A percentile compares a stretch with the other conserved stretches of the same genome.
phyloP scores from a whole-genome alignment of 2,329 filamentous ascomycete genomes.

The Chaetothyriales sp. region DNA sequence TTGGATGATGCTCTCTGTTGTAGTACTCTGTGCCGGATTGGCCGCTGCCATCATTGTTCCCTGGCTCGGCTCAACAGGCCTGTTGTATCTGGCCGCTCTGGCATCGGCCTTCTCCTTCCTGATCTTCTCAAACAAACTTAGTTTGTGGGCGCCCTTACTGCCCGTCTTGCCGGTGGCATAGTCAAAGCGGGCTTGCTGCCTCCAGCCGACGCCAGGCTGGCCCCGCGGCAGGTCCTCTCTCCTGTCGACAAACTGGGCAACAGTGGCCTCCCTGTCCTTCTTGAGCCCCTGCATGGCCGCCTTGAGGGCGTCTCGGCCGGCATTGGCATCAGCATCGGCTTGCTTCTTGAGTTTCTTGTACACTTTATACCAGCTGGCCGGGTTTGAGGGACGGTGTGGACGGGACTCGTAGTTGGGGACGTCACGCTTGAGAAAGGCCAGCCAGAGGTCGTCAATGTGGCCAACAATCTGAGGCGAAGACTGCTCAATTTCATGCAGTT shows the following conservation, averaged over 20 bases:
- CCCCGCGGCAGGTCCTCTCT: slow-evolving; percentile 30
- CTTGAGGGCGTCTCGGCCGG: slow-evolving; percentile 46
- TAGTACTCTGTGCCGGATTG: slow-evolving; percentile 22
- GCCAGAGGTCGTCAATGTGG: slow-evolving; percentile 61
- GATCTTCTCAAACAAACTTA: slow-evolving; percentile 39
- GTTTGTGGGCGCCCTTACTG: slow-evolving; percentile 29
- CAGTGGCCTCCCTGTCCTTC: slow-evolving; percentile 44
- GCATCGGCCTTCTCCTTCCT: slow-evolving; percentile 45
- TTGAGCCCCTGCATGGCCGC: slow-evolving; percentile 45
- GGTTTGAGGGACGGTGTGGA: slow-evolving; percentile 51
- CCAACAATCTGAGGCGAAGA: slow-evolving; percentile 64
- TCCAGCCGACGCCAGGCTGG: not conserved
- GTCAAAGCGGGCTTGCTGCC: not conserved
- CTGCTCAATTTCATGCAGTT: slow-evolving; percentile 59
- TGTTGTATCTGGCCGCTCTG: slow-evolving; percentile 23
- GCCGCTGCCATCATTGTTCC: slow-evolving; percentile 19
- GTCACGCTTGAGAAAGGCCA: slow-evolving; percentile 62
- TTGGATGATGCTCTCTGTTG: slow-evolving; percentile 30
- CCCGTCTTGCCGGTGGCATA: slow-evolving; percentile 6
- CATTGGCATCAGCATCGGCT: slow-evolving; percentile 42
- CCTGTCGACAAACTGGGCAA: slow-evolving; percentile 43
- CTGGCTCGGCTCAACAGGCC: slow-evolving; percentile 3
- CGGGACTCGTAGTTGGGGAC: slow-evolving; percentile 54
- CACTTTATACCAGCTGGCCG: slow-evolving; percentile 61
- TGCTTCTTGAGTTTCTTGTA: slow-evolving; percentile 56